Evolutionary conservation across 208 protist genomes (phyloP).

Genomic region (Strigomonas galati): DNA sequence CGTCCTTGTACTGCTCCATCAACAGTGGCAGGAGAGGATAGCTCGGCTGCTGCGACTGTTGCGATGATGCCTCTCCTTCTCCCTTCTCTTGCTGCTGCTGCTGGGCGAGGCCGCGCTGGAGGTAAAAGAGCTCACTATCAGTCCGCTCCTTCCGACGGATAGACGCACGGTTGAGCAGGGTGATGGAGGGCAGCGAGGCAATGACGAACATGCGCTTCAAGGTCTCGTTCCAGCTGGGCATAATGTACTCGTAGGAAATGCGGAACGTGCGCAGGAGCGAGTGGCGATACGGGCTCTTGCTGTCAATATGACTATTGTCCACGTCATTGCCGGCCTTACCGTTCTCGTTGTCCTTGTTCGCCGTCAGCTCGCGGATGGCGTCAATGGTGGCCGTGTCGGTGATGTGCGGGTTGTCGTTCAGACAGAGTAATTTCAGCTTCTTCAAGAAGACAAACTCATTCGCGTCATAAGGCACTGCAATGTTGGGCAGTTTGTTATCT

Average conservation of each 20-base stretch:
- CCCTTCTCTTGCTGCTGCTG: constrained; percentile 17
- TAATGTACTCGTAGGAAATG: constrained; percentile 69
- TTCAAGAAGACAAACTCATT: constrained; percentile 29
- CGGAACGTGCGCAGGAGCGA: constrained; percentile 60
- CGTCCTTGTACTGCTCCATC: constrained; percentile 67
- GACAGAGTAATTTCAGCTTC: constrained; percentile 53
- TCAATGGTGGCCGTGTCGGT: constrained; percentile 47
- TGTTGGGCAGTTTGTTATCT: constrained; percentile 56
- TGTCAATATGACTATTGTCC: not conserved
- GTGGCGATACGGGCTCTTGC: constrained; percentile 20
- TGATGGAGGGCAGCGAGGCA: constrained; percentile 71
- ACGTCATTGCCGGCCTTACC: not conserved
- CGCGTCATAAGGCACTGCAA: constrained; percentile 14
- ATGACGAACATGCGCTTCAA: constrained; percentile 84
- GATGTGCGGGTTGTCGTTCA: constrained; percentile 74
- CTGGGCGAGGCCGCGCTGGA: constrained; percentile 73
- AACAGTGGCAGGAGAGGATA: constrained; percentile 67
- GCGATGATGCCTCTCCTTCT: not conserved
- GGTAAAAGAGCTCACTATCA: constrained; percentile 85
- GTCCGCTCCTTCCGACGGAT: constrained; percentile 80
- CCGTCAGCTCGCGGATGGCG: constrained; percentile 33
- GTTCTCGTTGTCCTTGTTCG: not conserved
- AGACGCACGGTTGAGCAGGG: constrained; percentile 68
- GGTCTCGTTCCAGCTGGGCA: constrained; percentile 80
- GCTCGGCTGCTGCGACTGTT: constrained; percentile 6